A percentile compares a stretch with the other conserved stretches of the same genome.
phyloP scores from a whole-genome alignment of 2,329 filamentous ascomycete species.

The Cladorrhinum sp. region DNA sequence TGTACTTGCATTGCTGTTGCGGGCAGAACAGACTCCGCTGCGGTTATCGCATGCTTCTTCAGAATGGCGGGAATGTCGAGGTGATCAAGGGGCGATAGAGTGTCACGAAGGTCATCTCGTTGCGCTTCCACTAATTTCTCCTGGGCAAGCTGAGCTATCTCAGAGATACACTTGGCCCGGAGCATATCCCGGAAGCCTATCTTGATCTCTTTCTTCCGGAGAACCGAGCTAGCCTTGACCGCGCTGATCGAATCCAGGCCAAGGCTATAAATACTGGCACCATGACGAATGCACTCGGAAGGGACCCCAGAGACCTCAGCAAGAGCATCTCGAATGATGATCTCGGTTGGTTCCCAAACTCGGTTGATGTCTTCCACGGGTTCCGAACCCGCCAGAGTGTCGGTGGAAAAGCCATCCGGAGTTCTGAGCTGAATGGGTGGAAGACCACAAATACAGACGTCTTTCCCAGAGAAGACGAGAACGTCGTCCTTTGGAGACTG shows the following conservation, averaged over 20 bases:
- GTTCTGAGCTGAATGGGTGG: conserved; percentile 37
- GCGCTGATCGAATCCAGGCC: conserved; percentile 90
- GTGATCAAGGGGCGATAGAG: conserved; percentile 12
- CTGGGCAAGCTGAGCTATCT: conserved; percentile 50
- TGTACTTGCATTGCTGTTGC: conserved; percentile 75
- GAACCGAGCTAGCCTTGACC: conserved; percentile 73
- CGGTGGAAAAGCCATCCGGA: neutral
- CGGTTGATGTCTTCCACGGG: neutral
- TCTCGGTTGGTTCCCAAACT: conserved; percentile 37
- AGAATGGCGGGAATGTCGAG: conserved; percentile 43
- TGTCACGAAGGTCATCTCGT: neutral
- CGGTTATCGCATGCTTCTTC: conserved; percentile 37
- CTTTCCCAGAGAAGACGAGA: conserved; percentile 49
- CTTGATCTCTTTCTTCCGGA: conserved; percentile 61
- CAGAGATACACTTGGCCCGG: conserved; percentile 58
- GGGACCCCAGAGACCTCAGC: conserved; percentile 60
- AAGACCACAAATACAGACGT: conserved; percentile 65
- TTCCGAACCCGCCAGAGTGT: neutral
- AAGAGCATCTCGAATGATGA: conserved; percentile 46
- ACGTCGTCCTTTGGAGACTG: conserved; percentile 45
- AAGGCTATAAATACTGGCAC: conserved; percentile 73
- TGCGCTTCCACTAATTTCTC: neutral
- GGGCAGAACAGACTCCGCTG: conserved; percentile 56
- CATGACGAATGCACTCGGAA: conserved; percentile 53
- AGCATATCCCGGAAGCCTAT: conserved; percentile 71